Conservation (phyloP, 352 stramenopile species). For the Phytopythium helicoides region DNA sequence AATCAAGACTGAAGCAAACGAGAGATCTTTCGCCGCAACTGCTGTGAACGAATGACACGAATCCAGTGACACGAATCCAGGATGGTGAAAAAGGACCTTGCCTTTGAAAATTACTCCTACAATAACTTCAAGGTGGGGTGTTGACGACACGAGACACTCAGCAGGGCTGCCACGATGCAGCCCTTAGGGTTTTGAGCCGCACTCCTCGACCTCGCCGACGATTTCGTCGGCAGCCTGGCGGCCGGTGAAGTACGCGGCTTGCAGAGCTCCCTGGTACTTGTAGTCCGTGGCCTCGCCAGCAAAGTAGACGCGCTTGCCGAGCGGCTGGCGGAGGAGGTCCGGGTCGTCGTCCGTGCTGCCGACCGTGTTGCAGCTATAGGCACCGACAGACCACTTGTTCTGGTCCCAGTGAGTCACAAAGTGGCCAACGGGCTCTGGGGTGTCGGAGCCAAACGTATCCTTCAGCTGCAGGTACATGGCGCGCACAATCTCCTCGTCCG, state of each 20-base stretch:
- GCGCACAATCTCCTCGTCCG: slow-evolving; percentile 39
- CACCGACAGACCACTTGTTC: slow-evolving; percentile 47
- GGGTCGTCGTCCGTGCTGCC: slow-evolving; percentile 60
- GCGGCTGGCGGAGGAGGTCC: slow-evolving; percentile 34
- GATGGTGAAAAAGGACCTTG: slow-evolving; percentile 3
- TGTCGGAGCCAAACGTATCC: slow-evolving; percentile 34
- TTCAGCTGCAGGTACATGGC: slow-evolving; percentile 45
- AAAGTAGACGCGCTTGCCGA: slow-evolving; percentile 50
- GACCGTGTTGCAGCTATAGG: slow-evolving; percentile 67
- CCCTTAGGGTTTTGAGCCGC: slow-evolving; percentile 3
- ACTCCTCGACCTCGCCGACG: slow-evolving; percentile 8
- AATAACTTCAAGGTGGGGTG: slow-evolving; percentile 8
- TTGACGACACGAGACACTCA: not conserved
- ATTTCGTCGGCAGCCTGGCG: slow-evolving; percentile 27
- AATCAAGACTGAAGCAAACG: not conserved
- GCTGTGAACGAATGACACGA: not conserved
- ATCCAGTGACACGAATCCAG: not conserved
- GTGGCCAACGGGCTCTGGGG: slow-evolving; percentile 34
- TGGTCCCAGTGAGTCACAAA: slow-evolving; percentile 67
- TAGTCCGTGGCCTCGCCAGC: slow-evolving; percentile 68
- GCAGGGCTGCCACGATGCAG: not conserved
- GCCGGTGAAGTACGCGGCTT: slow-evolving; percentile 63
- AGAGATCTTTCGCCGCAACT: not conserved
- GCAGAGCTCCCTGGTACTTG: slow-evolving; percentile 62
- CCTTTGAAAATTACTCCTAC: slow-evolving; percentile 1